phyloP scores from a whole-genome alignment of 2,329 filamentous ascomycete genomes.

The Mollisiaceae sp. region DNA sequence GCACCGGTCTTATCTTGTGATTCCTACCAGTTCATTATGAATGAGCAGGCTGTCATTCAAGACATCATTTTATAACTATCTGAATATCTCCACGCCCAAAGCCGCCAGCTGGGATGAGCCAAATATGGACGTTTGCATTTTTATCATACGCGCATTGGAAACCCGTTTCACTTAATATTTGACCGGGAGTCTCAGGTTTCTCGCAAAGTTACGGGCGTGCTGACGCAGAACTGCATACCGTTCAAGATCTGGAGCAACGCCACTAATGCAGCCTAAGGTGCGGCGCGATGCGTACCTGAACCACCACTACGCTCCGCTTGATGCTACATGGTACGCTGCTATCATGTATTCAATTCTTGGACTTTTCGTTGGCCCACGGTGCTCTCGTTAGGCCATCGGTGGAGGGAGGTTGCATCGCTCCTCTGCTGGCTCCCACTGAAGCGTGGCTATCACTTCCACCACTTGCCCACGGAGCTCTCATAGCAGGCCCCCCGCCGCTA shows the following conservation, averaged over 20 bases:
- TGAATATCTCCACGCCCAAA: not conserved
- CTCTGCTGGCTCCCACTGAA: not conserved
- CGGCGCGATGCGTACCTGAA: constrained; percentile 7
- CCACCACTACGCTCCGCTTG: constrained; percentile 9
- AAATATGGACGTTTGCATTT: not conserved
- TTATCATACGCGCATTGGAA: not conserved
- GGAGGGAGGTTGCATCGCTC: not conserved
- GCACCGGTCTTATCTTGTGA: not conserved
- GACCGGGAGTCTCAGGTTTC: not conserved
- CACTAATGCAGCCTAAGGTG: constrained; percentile 11
- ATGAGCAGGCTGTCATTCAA: not conserved
- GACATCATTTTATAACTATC: not conserved
- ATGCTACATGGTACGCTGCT: not conserved
- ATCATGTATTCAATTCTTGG: not conserved
- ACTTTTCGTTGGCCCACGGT: constrained; percentile 27
- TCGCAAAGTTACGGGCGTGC: not conserved
- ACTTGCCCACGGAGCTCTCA: constrained; percentile 18
- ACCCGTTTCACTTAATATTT: constrained; percentile 1
- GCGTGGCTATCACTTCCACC: not conserved
- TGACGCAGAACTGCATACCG: too few relatives aligned
- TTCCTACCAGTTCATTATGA: not conserved
- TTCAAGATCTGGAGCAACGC: not conserved
- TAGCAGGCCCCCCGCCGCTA: constrained; percentile 37
- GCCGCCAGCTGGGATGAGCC: not conserved
- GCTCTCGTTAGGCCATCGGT: constrained; percentile 33